These are phyloP conservation scores for Hydnum rufescens DNA, from an alignment of 768 basidiomycete genomes.

Conservation along the genomic window DNA sequence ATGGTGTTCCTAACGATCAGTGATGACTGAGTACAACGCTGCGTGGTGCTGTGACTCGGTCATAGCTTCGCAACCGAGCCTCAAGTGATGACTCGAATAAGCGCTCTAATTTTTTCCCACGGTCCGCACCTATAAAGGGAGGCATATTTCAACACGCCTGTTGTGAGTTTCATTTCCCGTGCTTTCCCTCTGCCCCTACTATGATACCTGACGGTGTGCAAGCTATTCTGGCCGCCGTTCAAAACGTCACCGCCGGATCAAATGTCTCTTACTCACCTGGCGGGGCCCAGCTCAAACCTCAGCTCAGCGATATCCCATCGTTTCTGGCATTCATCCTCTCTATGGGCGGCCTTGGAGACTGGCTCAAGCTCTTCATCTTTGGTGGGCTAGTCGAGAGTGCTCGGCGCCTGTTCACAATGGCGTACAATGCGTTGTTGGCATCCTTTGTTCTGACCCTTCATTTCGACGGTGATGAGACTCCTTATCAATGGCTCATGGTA, in stretches of 20 bases:
- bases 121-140: too few relatives aligned
- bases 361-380: conserved; percentile 40
- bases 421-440: conserved; percentile 27
- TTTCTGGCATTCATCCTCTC: conserved; percentile 8
- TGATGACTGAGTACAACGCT: background rate
- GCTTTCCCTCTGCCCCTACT: too few relatives aligned
- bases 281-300: background rate
- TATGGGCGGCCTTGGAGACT: conserved; percentile 22
- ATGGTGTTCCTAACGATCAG: background rate
- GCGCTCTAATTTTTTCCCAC: too few relatives aligned
- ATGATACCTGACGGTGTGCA: too few relatives aligned
- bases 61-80: background rate
- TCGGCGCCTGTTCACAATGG: conserved; percentile 26
- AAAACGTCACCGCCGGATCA: background rate
- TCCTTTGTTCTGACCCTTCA: conserved; percentile 43
- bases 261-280: background rate
- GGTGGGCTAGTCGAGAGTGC: conserved; percentile 41
- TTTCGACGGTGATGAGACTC: conserved; percentile 38
- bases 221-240: background rate
- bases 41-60: background rate
- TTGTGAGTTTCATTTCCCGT: too few relatives aligned
- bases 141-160: too few relatives aligned
- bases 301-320: background rate
- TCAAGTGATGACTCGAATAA: too few relatives aligned
- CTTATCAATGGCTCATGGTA: conserved; percentile 49